Evolutionary conservation across 1,284 basidiomycete genomes (phyloP).

Genomic region (Waitea zeae): DNA sequence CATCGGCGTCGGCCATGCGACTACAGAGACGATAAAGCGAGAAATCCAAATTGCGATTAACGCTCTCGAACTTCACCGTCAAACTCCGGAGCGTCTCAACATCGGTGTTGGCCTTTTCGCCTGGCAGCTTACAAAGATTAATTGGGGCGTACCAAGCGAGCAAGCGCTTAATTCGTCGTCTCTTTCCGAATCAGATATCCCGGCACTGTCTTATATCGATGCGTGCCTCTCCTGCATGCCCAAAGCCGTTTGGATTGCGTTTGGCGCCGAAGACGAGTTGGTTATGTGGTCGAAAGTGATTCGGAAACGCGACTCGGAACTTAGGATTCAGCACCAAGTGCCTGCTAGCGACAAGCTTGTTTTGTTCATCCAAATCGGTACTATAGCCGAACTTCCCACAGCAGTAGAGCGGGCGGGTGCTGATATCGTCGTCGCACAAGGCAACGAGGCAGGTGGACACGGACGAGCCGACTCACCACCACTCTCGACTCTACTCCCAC

Average conservation of each 20-base stretch:
- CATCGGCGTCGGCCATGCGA: constrained; percentile 24
- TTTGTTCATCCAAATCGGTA: constrained; percentile 49
- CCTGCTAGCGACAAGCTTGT: too few species aligned
- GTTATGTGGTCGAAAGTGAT: constrained; percentile 40
- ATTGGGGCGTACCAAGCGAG: too few species aligned
- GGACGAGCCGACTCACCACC: constrained; percentile 37
- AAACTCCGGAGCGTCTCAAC: constrained; percentile 26
- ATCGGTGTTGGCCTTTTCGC: constrained; percentile 59
- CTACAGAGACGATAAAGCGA: constrained; percentile 20
- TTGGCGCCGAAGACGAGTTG: constrained; percentile 42
- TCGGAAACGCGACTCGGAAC: constrained; percentile 27
- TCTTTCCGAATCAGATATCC: constrained; percentile 56
- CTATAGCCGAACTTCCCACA: constrained; percentile 33
- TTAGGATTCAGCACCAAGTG: constrained; percentile 22
- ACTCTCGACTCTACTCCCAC: constrained; percentile 38
- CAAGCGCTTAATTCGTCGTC: too few species aligned
- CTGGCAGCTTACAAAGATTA: too few species aligned
- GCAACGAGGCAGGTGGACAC: constrained; percentile 63
- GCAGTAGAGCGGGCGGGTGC: constrained; percentile 44
- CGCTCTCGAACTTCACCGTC: constrained; percentile 15
- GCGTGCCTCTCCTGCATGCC: constrained; percentile 30
- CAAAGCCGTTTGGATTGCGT: constrained; percentile 54
- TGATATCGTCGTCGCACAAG: constrained; percentile 67
- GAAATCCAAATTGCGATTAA: constrained; percentile 32
- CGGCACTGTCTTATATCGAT: constrained; percentile 16